Percentiles rank a stretch among this genome's conserved stretches.
Evolutionary conservation across 768 basidiomycete genomes (phyloP).

Genomic region (Naganishia onofrii): DNA sequence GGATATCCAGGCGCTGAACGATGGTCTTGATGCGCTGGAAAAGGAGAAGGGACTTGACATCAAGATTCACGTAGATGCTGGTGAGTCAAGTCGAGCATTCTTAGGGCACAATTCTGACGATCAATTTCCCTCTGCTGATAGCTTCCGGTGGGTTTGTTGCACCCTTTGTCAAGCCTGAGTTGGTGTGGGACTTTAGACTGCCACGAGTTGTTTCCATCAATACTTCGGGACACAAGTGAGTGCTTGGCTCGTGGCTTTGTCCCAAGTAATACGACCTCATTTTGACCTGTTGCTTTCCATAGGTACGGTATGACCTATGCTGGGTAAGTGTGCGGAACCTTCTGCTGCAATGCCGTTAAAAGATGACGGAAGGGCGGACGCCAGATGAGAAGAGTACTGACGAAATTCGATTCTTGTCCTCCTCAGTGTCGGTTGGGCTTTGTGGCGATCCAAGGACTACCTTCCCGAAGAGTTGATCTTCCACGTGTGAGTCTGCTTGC

Average conservation of each 20-base stretch:
- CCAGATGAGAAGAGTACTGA: neutral
- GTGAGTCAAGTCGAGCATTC: neutral
- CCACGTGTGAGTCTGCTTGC: constrained; percentile 35
- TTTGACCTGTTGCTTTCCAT: neutral
- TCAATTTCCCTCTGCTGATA: neutral
- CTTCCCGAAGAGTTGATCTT: constrained; percentile 51
- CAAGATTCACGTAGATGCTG: constrained; percentile 44
- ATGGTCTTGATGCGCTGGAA: constrained; percentile 40
- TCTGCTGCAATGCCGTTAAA: neutral
- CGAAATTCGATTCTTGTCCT: neutral
- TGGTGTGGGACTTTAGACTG: constrained; percentile 51
- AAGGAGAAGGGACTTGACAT: constrained; percentile 42
- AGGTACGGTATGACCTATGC: constrained; percentile 37
- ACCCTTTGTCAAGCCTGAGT: constrained; percentile 41
- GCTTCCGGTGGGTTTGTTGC: constrained; percentile 64
- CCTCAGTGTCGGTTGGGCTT: constrained; percentile 49
- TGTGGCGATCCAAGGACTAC: constrained; percentile 46
- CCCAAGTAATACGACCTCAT: too few relatives aligned
- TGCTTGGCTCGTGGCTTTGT: constrained; percentile 35
- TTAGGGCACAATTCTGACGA: neutral
- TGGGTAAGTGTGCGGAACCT: constrained; percentile 48
- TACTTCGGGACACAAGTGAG: constrained; percentile 42
- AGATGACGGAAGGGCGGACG: neutral
- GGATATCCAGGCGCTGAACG: constrained; percentile 31
- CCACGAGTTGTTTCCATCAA: constrained; percentile 52